A percentile compares a stretch with the other conserved stretches of the same genome.
Evolutionary conservation across 768 basidiomycete genomes (phyloP).

Genomic region (Trametes punicea): DNA sequence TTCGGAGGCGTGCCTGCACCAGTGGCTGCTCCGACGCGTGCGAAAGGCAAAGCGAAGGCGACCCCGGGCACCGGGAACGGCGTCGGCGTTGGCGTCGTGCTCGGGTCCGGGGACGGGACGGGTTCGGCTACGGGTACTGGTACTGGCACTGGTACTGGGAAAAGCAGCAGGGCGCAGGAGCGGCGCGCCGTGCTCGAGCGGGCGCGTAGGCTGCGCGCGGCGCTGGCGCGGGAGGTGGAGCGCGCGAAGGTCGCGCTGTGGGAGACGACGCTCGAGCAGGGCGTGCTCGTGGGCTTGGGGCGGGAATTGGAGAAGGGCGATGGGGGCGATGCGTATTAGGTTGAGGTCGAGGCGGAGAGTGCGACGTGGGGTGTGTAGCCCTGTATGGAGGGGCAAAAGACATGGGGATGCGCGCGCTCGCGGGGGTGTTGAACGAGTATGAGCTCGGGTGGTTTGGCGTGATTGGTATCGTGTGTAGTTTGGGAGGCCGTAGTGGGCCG

Average conservation of each 20-base stretch:
- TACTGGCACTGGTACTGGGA: constrained; percentile 4
- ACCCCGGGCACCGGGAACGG: constrained; percentile 18
- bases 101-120: not conserved
- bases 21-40: not conserved
- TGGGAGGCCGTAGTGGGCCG: too few species aligned
- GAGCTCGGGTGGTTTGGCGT: not conserved
- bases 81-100: not conserved
- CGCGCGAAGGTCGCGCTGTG: constrained; percentile 64
- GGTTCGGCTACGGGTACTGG: too few species aligned
- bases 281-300: constrained; percentile 39
- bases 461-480: too few species aligned
- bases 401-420: not conserved
- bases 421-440: not conserved
- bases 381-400: too few species aligned
- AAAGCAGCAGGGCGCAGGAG: constrained; percentile 16
- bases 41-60: constrained; percentile 19
- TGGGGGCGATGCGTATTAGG: not conserved
- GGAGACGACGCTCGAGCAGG: constrained; percentile 71
- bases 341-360: too few species aligned
- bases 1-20: too few species aligned
- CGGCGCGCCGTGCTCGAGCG: constrained; percentile 47
- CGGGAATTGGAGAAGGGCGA: constrained; percentile 15
- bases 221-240: constrained; percentile 53
- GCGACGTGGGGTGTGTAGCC: too few species aligned
- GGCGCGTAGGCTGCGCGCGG: constrained; percentile 51